These are phyloP conservation scores for Akanthomyces muscarius DNA, from an alignment of 2,329 filamentous ascomycete genomes.

Conservation along the genomic window DNA sequence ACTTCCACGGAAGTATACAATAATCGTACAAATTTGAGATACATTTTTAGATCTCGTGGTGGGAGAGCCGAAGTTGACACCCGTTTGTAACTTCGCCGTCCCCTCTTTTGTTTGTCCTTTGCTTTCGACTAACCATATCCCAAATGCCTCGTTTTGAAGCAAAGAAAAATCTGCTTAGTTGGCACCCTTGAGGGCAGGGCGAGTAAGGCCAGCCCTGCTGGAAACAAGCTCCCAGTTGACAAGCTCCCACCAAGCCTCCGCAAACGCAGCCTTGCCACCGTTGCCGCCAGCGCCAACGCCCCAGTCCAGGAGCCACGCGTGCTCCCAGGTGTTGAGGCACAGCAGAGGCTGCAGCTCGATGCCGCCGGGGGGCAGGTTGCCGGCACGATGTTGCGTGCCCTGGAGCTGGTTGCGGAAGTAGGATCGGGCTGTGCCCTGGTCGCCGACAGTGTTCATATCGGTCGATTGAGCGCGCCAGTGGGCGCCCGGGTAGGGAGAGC, in stretches of 20 bases:
- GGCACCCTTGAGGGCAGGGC: constrained; percentile 33
- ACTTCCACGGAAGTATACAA: constrained; percentile 12
- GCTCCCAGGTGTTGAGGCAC: constrained; percentile 95
- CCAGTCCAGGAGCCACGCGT: constrained; percentile 84
- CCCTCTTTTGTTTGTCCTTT: background rate
- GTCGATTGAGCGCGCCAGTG: constrained; percentile 69
- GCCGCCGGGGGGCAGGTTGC: constrained; percentile 57
- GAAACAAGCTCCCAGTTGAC: constrained; percentile 81
- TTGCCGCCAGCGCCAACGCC: constrained; percentile 53
- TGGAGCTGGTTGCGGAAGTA: constrained; percentile 39
- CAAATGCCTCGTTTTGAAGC: background rate
- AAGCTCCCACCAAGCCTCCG: constrained; percentile 79
- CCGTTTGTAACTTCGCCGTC: background rate
- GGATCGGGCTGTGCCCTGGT: constrained; percentile 32
- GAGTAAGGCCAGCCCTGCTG: constrained; percentile 31
- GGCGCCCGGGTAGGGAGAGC: constrained; percentile 79
- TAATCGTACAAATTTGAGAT: constrained; percentile 13
- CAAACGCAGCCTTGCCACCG: constrained; percentile 69
- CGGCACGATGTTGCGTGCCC: constrained; percentile 25
- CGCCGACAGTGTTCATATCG: constrained; percentile 65
- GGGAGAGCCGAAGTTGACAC: background rate
- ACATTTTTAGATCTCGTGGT: background rate
- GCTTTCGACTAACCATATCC: background rate
- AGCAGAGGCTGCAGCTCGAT: constrained; percentile 71
- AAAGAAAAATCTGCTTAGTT: background rate